Evolutionary conservation across 305 asterid species (phyloP).

Genomic region (Fraxinus paxiana): DNA sequence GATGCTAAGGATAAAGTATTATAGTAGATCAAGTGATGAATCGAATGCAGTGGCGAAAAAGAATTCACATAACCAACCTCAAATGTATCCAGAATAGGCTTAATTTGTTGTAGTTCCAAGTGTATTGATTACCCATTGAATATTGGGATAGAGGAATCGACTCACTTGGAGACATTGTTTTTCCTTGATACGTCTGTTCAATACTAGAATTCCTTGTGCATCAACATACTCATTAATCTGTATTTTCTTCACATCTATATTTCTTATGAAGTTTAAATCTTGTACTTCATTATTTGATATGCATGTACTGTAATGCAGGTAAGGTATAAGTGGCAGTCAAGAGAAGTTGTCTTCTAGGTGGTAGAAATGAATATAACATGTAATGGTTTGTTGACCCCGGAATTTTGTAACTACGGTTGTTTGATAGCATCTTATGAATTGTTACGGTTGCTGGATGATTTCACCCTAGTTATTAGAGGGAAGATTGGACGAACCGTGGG

Average conservation of each 20-base stretch:
- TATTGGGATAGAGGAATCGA: background rate
- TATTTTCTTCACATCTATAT: background rate
- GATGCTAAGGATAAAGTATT: background rate
- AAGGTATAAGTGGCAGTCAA: constrained; percentile 36
- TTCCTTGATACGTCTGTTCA: background rate
- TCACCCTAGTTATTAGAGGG: constrained; percentile 22
- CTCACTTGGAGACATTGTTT: background rate
- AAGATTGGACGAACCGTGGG: constrained; percentile 10
- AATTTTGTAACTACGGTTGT: constrained; percentile 38
- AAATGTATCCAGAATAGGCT: background rate
- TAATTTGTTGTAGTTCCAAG: background rate
- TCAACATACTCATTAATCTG: background rate
- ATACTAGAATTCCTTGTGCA: background rate
- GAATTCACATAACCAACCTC: background rate
- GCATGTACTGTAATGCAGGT: constrained; percentile 27
- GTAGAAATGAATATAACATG: constrained; percentile 38
- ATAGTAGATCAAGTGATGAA: background rate
- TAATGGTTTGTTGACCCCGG: constrained; percentile 26
- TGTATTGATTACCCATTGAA: background rate
- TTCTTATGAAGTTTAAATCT: background rate
- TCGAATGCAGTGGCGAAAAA: background rate
- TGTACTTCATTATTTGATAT: constrained; percentile 1
- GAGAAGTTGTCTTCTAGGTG: constrained; percentile 33
- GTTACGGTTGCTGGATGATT: constrained; percentile 14
- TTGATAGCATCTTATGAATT: constrained; percentile 33